Evolutionary conservation across 1,284 basidiomycete genomes (phyloP).

Genomic region (Moesziomyces antarcticus): DNA sequence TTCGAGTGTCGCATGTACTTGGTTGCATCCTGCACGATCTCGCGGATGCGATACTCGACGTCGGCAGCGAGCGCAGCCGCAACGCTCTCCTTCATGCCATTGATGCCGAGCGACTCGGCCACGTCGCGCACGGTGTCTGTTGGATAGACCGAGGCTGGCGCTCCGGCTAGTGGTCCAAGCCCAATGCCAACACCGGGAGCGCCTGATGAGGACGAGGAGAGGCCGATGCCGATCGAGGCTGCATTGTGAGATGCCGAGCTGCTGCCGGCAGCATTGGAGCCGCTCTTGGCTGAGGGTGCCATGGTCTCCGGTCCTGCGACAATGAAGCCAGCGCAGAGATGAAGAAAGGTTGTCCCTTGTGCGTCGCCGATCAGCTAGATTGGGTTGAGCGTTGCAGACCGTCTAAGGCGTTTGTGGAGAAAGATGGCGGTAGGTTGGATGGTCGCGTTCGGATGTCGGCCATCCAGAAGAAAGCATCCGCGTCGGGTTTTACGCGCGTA

Average conservation of each 20-base stretch:
- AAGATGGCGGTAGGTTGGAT: slow-evolving; percentile 2
- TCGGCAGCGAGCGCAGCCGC: slow-evolving; percentile 90
- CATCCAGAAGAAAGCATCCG: slow-evolving; percentile 18
- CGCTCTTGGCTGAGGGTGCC: slow-evolving; percentile 35
- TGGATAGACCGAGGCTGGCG: slow-evolving; percentile 60
- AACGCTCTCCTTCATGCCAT: slow-evolving; percentile 81
- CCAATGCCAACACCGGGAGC: slow-evolving; percentile 35
- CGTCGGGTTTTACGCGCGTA: slow-evolving; percentile 12
- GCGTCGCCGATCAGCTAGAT: too few relatives aligned
- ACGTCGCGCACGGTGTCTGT: slow-evolving; percentile 74
- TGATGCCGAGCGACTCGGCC: slow-evolving; percentile 86
- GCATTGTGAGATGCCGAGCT: slow-evolving; percentile 25
- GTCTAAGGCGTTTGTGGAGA: slow-evolving; percentile 1
- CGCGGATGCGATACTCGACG: slow-evolving; percentile 94
- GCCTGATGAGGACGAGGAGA: slow-evolving; percentile 29
- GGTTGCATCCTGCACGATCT: slow-evolving; percentile 93
- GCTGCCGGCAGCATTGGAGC: slow-evolving; percentile 25
- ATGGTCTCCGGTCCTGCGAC: slow-evolving; percentile 5
- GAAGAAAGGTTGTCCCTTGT: background rate
- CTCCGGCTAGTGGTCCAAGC: slow-evolving; percentile 33
- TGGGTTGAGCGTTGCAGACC: too few relatives aligned
- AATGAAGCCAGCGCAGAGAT: background rate
- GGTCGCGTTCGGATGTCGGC: slow-evolving; percentile 32
- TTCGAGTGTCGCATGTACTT: slow-evolving; percentile 96
- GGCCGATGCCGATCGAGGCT: slow-evolving; percentile 32